A percentile compares a stretch with the other conserved stretches of the same genome.
phyloP scores from a whole-genome alignment of 2,329 filamentous ascomycete genomes.

The Sclerotinia spermophila region DNA sequence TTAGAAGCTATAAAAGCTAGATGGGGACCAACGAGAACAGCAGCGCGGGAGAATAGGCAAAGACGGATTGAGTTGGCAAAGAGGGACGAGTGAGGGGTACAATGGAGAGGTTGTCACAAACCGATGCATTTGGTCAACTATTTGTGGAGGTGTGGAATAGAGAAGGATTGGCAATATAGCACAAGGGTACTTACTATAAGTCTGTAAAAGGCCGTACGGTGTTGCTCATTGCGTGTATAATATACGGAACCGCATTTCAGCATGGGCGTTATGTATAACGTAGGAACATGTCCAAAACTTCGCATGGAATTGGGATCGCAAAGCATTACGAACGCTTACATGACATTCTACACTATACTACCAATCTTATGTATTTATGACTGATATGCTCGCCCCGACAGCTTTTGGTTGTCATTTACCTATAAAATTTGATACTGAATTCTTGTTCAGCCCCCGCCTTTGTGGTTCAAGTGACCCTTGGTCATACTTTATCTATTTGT shows the following conservation, averaged over 20 bases:
- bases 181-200: background rate
- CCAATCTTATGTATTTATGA: background rate
- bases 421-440: background rate
- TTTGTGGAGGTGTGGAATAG: background rate
- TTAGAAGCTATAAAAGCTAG: slow-evolving; percentile 48
- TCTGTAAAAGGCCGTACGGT: background rate
- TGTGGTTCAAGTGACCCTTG: background rate
- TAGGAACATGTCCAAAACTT: slow-evolving; percentile 1
- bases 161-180: slow-evolving; percentile 1
- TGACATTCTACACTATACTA: background rate
- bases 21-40: slow-evolving; percentile 54
- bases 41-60: slow-evolving; percentile 53
- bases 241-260: slow-evolving; percentile 2
- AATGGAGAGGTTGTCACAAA: background rate
- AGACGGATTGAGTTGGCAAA: slow-evolving; percentile 44
- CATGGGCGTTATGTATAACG: background rate
- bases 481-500: background rate
- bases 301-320: background rate
- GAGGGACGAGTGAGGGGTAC: slow-evolving; percentile 28
- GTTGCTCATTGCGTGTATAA: slow-evolving; percentile 10
- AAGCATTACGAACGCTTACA: background rate
- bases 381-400: background rate
- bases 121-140: background rate
- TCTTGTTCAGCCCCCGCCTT: background rate
- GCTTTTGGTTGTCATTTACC: background rate